Base-by-base conservation (phyloP, 768 basidiomycete species). In the Crucibulum laeve region DNA sequence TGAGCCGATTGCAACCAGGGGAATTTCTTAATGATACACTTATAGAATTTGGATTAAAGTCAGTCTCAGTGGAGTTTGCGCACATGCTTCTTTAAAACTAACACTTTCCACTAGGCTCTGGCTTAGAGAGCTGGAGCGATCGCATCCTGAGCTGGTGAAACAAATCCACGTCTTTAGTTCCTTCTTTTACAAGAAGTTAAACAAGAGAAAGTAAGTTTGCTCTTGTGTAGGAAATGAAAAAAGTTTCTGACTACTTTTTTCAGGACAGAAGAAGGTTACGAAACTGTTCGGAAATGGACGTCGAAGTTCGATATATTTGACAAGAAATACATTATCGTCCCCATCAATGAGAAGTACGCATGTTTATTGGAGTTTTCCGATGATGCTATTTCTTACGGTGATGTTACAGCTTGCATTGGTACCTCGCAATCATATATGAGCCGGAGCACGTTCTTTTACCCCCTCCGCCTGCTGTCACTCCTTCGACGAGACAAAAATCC, bases 11-110 rank as follows among this genome's bases (percentile, higher is more conserved):
- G 24, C 65, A 79, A 40, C 83, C 84, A 0, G 82, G 80, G 24
- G 90, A 95, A 59, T 98, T 84, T 59, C 71, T 99, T 38, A 99
- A 99, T 57, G 96, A 99, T 65, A 96, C 91, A 0, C 67, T 99
- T 25, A 93, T 98, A 23, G 96, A 99, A 58, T 96, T 94, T 53
- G 94, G 91, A 3, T 71, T 99, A 25, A 94, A 92, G 93, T 93
- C 54, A 37, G 87, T 62, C 46, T 10, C 13, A 4, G 25, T 43
- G 30, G 28, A 23, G 35, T 40, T 28, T 25, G 15, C 33, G n/a
- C n/a, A n/a, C 15, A 13, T 5, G 13, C 25, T 14, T 30, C 21
- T n/a, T 5, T 21, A 15, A 14, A 46, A 19, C 34, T 48, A 35
- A 48, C 43, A 33, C 5, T 25, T 43, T 15, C 19, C 19, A 5